Evolutionary conservation across 2,329 filamentous ascomycete species (phyloP), one percentile per base, ranked within the genome.

Genomic region (Monosporascus sp.): DNA sequence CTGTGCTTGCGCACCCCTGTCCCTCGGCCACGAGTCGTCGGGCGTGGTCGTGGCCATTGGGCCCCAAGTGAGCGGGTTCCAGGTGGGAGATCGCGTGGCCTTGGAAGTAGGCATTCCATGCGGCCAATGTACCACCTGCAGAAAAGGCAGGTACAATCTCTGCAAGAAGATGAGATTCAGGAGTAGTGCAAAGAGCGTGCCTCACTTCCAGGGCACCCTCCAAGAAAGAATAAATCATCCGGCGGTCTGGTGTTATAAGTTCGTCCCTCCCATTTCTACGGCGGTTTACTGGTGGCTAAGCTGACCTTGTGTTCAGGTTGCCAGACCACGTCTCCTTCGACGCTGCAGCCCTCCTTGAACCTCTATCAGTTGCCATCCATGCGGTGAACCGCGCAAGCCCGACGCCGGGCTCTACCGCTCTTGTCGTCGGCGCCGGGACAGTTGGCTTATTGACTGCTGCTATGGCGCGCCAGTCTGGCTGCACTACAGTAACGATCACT

Each of bases 401-500:
- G 3, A 66, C 73, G 9, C 75, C 80, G 1, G 80, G 80, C 7
- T 81, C 80, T 3, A 80, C 77, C 2, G 80, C 81, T 4, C 69
- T 87, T n/a, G 78, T 87, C 27, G 77, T 86, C n/a, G 84, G 84
- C 17, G 82, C 83, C 11, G 84, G 84, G 17, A 80, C 84, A 1
- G 79, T 87, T 31, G 84, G 84, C 1, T 71, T 87, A 3, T 71
- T 87, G 45, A 84, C 81, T 14, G 82, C 83, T 4, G 82, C 81
- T 20, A 84, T 86, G 75, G 82, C 83, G 4, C 72, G 80, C 27
- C 78, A 82, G 61, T 80, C 82, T 11, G 83, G 83, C 26, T 85
- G 83, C 56, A 76, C 76, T 1, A 73, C 76, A 36, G 77, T 87
- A 24, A 82, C 81, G 3, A 82, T 85, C 43, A 78, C 81, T 16